Base-by-base conservation (phyloP, 768 basidiomycete species). In the Lepiota brunneoincarnata region DNA sequence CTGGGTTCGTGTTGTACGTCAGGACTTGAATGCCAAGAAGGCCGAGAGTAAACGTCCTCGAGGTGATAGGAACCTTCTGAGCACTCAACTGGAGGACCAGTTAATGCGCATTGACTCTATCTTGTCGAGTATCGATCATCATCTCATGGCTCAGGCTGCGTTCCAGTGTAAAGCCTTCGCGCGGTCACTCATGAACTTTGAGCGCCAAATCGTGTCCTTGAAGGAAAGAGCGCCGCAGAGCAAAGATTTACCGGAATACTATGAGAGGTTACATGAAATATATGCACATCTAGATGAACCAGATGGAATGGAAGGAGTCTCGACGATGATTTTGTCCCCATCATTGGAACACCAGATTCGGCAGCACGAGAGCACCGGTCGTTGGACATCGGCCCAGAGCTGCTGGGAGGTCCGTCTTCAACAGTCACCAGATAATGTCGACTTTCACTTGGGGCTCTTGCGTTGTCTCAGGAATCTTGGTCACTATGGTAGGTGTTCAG, bases 271-370 rank as follows among this genome's bases (percentile, higher is more conserved):
- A 6, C 97, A 99, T 61, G 88, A 97, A 68, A 95, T 98, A 56
- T 99, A 99, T 67, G 88, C 96, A 11, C 83, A 94, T 53, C 76
- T 99, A 6, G 93, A 99, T 66, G 94, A 99, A 68, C 97, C 97
- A 0, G 97, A 99, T 70, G 97, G 97, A 14, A 99, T 99, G 97
- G 95, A 98, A 71, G 97, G 97, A 0, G 80, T 98, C 28, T 97
- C 97, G 0, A 84, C 89, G 5, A 72, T 89, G 61, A 89, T 98
- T 52, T 71, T 98, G 11, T 84, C 89, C 0, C 97, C 97, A 0
- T 91, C 91, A 2, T 69, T 98, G 43, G 92, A 98, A 59, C 93
- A 97, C 68, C 93, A 97, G 68, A 98, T 99, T 56, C 86, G 97
- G 39, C 91, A 98, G 64, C 97, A 99, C 62, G 97, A 99, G 68